Conservation (phyloP, 78 protist genomes). For the Dictyostelium intermedium region DNA sequence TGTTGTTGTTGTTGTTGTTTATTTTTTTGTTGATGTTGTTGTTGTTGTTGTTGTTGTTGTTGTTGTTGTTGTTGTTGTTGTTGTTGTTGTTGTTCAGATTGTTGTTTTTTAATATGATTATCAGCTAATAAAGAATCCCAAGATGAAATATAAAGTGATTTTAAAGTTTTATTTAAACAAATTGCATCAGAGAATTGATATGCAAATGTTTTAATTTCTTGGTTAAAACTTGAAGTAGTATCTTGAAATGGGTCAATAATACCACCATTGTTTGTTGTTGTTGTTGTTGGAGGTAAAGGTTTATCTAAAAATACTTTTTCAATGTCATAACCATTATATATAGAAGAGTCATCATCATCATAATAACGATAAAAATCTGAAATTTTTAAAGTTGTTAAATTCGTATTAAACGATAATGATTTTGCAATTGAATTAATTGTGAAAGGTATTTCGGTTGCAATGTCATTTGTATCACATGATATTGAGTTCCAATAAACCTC, state of each 20-base stretch:
- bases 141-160: background rate
- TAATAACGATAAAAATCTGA: background rate
- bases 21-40: background rate
- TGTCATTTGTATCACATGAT: background rate
- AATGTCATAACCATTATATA: background rate
- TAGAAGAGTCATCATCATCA: background rate
- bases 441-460: background rate
- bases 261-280: background rate
- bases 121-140: slow-evolving; percentile 7
- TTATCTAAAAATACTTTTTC: background rate
- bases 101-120: background rate
- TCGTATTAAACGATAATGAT: background rate
- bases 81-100: background rate
- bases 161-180: background rate
- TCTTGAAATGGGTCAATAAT: background rate
- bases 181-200: background rate
- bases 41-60: background rate
- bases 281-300: background rate
- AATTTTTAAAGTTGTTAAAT: background rate
- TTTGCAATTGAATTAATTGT: background rate
- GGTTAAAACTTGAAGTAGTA: background rate
- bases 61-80: background rate
- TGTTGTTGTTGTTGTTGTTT: background rate
- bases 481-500: background rate
- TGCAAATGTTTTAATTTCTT: background rate